Evolutionary conservation across 1,284 basidiomycete genomes (phyloP), one percentile per base, ranked within the genome.

Genomic region (Ceratorhiza oryzae-sativae): DNA sequence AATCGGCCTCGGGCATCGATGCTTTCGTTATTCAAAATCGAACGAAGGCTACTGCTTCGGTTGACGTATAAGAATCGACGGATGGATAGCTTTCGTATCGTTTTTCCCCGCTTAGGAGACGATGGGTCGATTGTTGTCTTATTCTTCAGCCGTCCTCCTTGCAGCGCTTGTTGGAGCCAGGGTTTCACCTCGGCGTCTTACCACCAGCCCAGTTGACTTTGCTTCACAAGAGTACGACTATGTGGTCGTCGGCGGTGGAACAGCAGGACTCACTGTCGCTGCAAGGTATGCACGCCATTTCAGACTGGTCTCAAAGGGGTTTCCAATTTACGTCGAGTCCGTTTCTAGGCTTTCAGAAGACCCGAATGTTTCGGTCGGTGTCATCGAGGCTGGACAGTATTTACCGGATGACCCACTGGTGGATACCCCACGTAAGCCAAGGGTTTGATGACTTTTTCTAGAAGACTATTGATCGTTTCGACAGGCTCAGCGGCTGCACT

Each of bases 211-310:
- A 1, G 30, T 13, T 1, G 67, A 48, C 18, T 59, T 70, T 23
- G 41, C 55, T 12, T 70, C 67, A 20, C 39, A 36, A 20, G 32
- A 8, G 2, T 70, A 36, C 25, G 67, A 70, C n/a, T 70, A 70
- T 32, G n/a, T 70, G 8, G 25, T 70, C 15, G n/a, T 70, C 18
- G 67, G 67, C 1, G 67, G 67, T n/a, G 67, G 67, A n/a, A 70
- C 67, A 20, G 67, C 67, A 48, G 67, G 67, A 4, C 67, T 70
- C 13, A 25, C 45, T 23, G 55, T 70, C n/a, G 67, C 67, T 18
- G 67, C 67, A 18, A 58, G 67, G 67, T 70, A 39, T 10, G 42
- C 27, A 41, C 20, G 39, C 41, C 18, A 9, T 13, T 23, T 20
- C 34, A 30, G 10, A 41, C 3, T 15, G 41, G n/a, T n/a, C n/a